These are phyloP conservation scores for Chlorella variabilis DNA, from an alignment of 163 green algal species.

Conservation along the genomic window DNA sequence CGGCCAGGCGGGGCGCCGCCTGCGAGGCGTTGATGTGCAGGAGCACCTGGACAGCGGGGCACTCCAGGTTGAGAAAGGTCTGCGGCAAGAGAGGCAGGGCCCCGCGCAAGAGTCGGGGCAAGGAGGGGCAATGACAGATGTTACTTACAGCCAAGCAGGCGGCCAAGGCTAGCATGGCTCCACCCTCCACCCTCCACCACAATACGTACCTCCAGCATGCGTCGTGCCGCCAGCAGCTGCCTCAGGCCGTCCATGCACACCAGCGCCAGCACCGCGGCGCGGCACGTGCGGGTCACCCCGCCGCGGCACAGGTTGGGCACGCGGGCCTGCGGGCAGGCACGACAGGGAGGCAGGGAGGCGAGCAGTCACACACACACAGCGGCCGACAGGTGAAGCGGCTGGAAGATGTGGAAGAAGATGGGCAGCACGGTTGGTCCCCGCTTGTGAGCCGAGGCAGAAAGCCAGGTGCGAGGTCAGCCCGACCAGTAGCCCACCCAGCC, in stretches of 20 bases:
- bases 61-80: constrained; percentile 28
- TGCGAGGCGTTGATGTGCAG: constrained; percentile 19
- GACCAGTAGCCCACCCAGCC: background rate
- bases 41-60: constrained; percentile 5
- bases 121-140: no score
- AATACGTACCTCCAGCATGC: constrained; percentile 32
- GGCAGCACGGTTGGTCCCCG: no score
- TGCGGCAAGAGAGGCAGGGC: background rate
- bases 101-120: background rate
- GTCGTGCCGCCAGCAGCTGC: constrained; percentile 5
- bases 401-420: no score
- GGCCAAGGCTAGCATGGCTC: no score
- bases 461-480: no score
- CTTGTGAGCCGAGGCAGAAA: no score
- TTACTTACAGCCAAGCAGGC: no score
- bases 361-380: background rate
- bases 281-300: constrained; percentile 28
- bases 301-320: constrained; percentile 31
- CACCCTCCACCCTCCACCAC: background rate
- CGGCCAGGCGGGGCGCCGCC: constrained; percentile 1
- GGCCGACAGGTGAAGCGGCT: no score
- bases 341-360: background rate
- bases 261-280: constrained; percentile 24
- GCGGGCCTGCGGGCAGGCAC: constrained; percentile 10
- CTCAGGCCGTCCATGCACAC: constrained; percentile 9